Evolutionary conservation across 805 yeast species (phyloP).

Genomic region (Kuraishia hungarica): DNA sequence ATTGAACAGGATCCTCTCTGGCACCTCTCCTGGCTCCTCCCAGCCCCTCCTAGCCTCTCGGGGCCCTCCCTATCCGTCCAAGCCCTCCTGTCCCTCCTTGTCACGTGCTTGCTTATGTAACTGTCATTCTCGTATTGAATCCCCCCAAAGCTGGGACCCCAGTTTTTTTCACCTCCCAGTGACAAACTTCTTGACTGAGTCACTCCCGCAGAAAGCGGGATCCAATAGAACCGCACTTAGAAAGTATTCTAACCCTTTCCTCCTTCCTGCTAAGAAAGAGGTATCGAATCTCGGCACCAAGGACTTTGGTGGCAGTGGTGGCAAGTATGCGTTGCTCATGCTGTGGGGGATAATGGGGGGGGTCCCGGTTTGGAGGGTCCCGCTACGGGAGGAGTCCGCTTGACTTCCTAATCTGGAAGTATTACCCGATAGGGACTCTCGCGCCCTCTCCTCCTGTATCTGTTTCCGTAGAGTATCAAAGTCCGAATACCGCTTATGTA

Average conservation of each 20-base stretch:
- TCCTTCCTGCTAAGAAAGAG: slow-evolving; percentile 43
- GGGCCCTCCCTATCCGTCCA: no score
- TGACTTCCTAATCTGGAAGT: no score
- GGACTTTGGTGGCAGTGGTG: slow-evolving; percentile 44
- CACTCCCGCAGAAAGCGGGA: slow-evolving; percentile 31
- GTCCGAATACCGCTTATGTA: slow-evolving; percentile 60
- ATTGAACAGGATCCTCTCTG: no score
- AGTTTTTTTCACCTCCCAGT: slow-evolving; percentile 5
- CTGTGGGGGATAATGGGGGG: no score
- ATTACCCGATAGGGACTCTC: neutral
- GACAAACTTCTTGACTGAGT: slow-evolving; percentile 32
- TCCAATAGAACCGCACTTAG: slow-evolving; percentile 44
- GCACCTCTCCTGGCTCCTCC: no score
- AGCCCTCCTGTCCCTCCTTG: no score
- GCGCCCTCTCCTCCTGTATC: slow-evolving; percentile 18
- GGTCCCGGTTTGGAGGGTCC: no score
- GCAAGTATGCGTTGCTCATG: slow-evolving; percentile 25
- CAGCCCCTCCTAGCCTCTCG: no score
- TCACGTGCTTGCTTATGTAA: no score
- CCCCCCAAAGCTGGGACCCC: no score
- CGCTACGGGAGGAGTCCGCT: no score
- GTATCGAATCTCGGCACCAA: slow-evolving; percentile 31
- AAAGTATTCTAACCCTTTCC: slow-evolving; percentile 54
- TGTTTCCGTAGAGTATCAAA: slow-evolving; percentile 38
- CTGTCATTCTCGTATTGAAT: no score